phyloP scores from a whole-genome alignment of 192 early-diverging fungal species.

The Linnemannia elongata region DNA sequence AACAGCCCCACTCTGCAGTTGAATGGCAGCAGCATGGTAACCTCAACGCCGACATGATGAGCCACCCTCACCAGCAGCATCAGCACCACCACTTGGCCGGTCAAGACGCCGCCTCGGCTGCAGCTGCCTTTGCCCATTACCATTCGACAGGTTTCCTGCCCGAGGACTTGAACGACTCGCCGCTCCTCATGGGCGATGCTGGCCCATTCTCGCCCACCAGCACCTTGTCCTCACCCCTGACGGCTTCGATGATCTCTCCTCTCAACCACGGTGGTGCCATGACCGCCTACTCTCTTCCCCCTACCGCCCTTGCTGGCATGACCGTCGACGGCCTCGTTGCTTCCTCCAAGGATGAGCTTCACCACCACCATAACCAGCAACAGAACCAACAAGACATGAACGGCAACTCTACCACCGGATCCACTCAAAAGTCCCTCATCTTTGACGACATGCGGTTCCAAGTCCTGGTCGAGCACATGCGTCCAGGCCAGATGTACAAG shows the following conservation, averaged over 20 bases:
- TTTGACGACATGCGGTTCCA: conserved; percentile 64
- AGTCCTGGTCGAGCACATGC: conserved; percentile 61
- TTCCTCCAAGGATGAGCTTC: background rate
- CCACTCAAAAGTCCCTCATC: conserved; percentile 31
- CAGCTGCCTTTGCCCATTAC: conserved; percentile 16
- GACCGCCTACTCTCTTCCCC: conserved; percentile 40
- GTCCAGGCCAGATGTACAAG: conserved; percentile 61
- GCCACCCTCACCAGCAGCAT: conserved; percentile 9
- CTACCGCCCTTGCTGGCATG: conserved; percentile 21
- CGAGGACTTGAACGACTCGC: conserved; percentile 42
- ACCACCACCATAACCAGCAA: background rate
- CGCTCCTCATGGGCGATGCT: conserved; percentile 38
- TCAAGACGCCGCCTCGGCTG: conserved; percentile 2
- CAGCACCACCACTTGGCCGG: conserved; percentile 7
- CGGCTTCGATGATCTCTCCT: conserved; percentile 14
- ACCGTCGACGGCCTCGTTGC: background rate
- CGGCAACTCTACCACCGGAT: background rate
- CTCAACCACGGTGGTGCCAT: conserved; percentile 26
- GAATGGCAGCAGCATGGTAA: conserved; percentile 24
- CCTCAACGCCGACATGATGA: conserved; percentile 18
- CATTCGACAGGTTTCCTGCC: conserved; percentile 24
- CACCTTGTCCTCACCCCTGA: conserved; percentile 48
- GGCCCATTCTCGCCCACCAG: conserved; percentile 54
- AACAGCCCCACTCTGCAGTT: conserved; percentile 2
- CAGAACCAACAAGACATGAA: background rate